Evolutionary conservation across 2,329 filamentous ascomycete species (phyloP).

Genomic region (Aspergillus sp.): DNA sequence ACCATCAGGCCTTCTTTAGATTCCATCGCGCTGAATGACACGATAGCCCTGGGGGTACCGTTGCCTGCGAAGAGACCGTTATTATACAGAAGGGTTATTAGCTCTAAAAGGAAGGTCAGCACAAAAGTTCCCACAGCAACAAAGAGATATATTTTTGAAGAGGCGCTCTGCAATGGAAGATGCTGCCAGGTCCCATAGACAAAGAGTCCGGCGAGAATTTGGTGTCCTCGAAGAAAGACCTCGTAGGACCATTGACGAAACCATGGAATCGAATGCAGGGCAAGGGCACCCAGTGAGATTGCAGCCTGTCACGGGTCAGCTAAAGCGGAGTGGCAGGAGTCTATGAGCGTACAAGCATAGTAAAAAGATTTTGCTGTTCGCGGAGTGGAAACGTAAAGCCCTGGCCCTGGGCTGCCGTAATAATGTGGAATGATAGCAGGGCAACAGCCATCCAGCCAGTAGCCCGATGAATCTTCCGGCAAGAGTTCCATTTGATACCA

Average conservation of each 20-base stretch:
- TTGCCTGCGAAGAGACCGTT: conserved; percentile 17
- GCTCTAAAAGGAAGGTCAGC: not conserved
- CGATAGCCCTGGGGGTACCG: conserved; percentile 18
- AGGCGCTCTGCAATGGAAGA: not conserved
- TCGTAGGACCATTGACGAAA: no score
- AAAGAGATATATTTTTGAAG: not conserved
- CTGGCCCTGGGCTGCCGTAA: not conserved
- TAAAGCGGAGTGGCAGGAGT: no score
- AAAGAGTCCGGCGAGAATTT: not conserved
- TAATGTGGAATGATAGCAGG: conserved; percentile 13
- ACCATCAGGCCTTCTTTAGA: conserved; percentile 1
- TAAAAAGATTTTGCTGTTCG: conserved; percentile 12
- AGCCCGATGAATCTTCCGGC: conserved; percentile 18
- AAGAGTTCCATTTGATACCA: conserved; percentile 16
- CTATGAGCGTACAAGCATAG: no score
- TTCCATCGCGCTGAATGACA: conserved; percentile 16
- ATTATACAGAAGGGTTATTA: no score
- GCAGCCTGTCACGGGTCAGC: no score
- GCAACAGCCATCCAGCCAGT: conserved; percentile 20
- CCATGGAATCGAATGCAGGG: no score
- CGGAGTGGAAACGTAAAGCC: not conserved
- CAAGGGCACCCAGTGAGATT: no score
- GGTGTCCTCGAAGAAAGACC: no score
- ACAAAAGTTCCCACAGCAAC: not conserved
- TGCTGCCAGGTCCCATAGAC: not conserved